Conservation (phyloP, 306 rosid genomes). For the Biancaea sappan region DNA sequence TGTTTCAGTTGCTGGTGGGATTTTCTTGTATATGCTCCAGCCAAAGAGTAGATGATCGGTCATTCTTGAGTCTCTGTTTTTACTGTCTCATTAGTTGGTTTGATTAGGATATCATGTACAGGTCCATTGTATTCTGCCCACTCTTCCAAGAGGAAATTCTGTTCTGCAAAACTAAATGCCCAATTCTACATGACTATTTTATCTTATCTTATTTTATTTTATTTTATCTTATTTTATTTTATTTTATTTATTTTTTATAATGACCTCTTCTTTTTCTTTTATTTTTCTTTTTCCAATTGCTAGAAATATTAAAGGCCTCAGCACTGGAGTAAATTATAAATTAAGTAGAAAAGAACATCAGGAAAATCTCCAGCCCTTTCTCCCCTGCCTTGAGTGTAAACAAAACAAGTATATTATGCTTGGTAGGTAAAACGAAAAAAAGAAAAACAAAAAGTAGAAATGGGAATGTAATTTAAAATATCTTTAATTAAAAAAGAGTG, state of each 20-base stretch:
- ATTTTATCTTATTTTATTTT: not conserved
- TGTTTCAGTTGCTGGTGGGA: slow-evolving; percentile 98
- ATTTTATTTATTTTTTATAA: too few relatives aligned
- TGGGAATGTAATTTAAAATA: too few relatives aligned
- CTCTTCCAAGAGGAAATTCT: not conserved
- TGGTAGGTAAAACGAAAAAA: too few relatives aligned
- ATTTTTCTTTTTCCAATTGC: too few relatives aligned
- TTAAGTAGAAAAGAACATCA: too few relatives aligned
- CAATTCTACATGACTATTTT: not conserved
- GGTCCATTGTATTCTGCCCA: not conserved
- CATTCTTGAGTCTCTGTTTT: not conserved
- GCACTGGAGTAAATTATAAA: not conserved
- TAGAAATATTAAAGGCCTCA: not conserved
- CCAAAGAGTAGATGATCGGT: slow-evolving; percentile 37
- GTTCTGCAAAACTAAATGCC: not conserved
- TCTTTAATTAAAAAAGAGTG: too few relatives aligned
- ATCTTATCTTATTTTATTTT: not conserved
- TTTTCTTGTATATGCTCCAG: slow-evolving; percentile 81
- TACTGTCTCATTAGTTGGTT: not conserved
- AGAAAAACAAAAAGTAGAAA: too few relatives aligned
- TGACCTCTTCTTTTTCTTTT: too few relatives aligned
- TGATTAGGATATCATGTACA: not conserved
- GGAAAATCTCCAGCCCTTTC: too few relatives aligned
- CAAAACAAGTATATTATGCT: too few relatives aligned
- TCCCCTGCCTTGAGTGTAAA: too few relatives aligned